phyloP scores from a whole-genome alignment of 2,329 filamentous ascomycete genomes.

The Diaporthe eres region DNA sequence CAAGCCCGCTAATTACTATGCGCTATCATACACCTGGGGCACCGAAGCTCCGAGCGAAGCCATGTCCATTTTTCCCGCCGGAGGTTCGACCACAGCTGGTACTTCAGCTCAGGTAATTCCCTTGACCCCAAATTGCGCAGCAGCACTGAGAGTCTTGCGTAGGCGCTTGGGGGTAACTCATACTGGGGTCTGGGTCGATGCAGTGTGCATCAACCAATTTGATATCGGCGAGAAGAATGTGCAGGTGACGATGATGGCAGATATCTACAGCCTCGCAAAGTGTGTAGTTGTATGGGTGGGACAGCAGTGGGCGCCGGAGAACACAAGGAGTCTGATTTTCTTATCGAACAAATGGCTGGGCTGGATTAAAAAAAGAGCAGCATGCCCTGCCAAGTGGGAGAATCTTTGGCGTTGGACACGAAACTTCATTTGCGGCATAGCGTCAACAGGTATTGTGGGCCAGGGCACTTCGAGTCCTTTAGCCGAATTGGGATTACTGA shows the following conservation, averaged over 20 bases:
- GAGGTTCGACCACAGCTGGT: background rate
- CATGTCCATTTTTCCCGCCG: background rate
- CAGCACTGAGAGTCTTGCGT: background rate
- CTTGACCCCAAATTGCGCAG: background rate
- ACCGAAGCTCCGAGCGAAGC: background rate
- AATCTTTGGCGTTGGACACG: background rate
- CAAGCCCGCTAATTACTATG: background rate
- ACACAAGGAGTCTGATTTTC: background rate
- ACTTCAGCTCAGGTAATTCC: background rate
- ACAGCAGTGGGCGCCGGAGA: background rate
- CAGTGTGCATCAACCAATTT: background rate
- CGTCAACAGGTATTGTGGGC: background rate
- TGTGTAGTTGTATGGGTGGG: background rate
- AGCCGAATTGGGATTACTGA: background rate
- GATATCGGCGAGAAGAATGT: background rate
- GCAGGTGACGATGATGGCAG: background rate
- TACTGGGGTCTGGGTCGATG: background rate
- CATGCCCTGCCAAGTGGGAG: accelerated
- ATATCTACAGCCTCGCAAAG: background rate
- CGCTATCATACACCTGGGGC: background rate
- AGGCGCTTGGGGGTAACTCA: background rate
- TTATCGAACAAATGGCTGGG: background rate
- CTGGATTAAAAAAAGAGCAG: background rate
- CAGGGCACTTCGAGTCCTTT: background rate
- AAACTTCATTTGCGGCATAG: background rate